phyloP scores from a whole-genome alignment of 768 basidiomycete species.

The Tulasnella sp. region DNA sequence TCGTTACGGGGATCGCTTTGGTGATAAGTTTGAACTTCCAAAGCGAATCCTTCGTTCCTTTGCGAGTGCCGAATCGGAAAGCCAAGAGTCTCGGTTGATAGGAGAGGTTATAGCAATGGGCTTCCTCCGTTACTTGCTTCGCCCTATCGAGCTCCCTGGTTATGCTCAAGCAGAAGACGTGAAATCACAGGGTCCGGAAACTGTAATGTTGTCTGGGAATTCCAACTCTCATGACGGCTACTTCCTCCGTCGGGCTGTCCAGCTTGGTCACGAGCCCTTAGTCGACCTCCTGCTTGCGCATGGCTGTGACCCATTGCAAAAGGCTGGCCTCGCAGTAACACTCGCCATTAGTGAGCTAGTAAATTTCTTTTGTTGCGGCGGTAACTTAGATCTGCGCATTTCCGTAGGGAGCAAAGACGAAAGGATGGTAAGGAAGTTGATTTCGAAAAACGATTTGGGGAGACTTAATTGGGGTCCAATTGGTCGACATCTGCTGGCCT shows the following conservation, averaged over 20 bases:
- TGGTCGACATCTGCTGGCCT: slow-evolving; percentile 55
- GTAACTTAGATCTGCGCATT: not conserved
- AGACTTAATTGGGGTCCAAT: slow-evolving; percentile 33
- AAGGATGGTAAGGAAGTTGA: not conserved
- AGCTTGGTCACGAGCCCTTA: slow-evolving; percentile 58
- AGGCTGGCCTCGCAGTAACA: slow-evolving; percentile 59
- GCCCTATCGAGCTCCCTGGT: slow-evolving; percentile 29
- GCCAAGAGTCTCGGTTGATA: not conserved
- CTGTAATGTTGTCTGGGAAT: not conserved
- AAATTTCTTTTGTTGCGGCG: not conserved
- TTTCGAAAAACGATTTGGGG: not conserved
- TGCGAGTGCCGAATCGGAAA: not conserved
- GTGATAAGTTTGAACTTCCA: not conserved
- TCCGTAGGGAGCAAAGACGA: not conserved
- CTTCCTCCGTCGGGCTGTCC: slow-evolving; percentile 73
- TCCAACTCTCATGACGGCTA: slow-evolving; percentile 72
- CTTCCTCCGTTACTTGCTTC: slow-evolving; percentile 38
- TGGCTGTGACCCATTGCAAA: slow-evolving; percentile 65
- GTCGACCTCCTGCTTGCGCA: slow-evolving; percentile 64
- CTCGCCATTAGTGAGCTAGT: slow-evolving; percentile 63
- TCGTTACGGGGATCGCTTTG: not conserved
- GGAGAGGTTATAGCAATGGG: not conserved
- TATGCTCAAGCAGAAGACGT: not conserved
- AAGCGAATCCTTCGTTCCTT: not conserved
- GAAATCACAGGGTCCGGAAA: no score